These are phyloP conservation scores for Neonectria faginata DNA, from an alignment of 2,329 filamentous ascomycete genomes.

Conservation along the genomic window DNA sequence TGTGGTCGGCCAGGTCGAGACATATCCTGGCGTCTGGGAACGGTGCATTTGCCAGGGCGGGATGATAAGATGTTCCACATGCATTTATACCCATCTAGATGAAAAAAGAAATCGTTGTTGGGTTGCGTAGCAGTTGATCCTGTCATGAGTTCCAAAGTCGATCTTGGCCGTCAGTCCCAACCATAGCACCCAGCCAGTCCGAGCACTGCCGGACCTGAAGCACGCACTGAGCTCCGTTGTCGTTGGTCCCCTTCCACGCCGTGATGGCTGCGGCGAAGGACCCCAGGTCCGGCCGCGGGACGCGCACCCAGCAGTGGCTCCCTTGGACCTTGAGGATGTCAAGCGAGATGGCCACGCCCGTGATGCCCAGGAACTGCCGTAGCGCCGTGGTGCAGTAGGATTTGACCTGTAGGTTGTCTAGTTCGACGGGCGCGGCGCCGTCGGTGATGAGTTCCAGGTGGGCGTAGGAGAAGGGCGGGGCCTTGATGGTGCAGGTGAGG, in stretches of 20 bases:
- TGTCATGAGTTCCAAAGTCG: conserved; percentile 57
- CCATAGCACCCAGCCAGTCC: conserved; percentile 72
- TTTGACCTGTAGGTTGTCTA: conserved; percentile 73
- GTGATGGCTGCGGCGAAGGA: conserved; percentile 73
- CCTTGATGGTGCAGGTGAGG: conserved; percentile 62
- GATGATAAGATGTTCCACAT: conserved; percentile 44
- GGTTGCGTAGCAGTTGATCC: conserved; percentile 15
- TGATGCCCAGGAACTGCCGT: conserved; percentile 75
- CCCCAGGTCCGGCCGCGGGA: conserved; percentile 70
- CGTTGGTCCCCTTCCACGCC: conserved; percentile 67
- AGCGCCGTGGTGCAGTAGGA: conserved; percentile 74
- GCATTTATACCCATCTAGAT: conserved; percentile 46
- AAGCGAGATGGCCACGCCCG: conserved; percentile 73
- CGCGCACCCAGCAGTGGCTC: conserved; percentile 70
- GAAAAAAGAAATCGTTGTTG: conserved; percentile 34
- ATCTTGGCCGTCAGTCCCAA: conserved; percentile 60
- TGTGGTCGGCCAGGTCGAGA: conserved; percentile 29
- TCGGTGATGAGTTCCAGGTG: conserved; percentile 63
- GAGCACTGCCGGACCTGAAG: conserved; percentile 69
- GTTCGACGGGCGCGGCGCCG: conserved; percentile 38
- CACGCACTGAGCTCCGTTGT: conserved; percentile 58
- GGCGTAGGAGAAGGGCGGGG: conserved; percentile 67
- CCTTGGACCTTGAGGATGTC: conserved; percentile 75
- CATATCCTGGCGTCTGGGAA: conserved; percentile 45
- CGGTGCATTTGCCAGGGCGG: conserved; percentile 42